Percentiles rank a stretch among this genome's conserved stretches.
These are phyloP conservation scores for Boletus subparvulus DNA, from an alignment of 768 basidiomycete species.

Conservation along the genomic window DNA sequence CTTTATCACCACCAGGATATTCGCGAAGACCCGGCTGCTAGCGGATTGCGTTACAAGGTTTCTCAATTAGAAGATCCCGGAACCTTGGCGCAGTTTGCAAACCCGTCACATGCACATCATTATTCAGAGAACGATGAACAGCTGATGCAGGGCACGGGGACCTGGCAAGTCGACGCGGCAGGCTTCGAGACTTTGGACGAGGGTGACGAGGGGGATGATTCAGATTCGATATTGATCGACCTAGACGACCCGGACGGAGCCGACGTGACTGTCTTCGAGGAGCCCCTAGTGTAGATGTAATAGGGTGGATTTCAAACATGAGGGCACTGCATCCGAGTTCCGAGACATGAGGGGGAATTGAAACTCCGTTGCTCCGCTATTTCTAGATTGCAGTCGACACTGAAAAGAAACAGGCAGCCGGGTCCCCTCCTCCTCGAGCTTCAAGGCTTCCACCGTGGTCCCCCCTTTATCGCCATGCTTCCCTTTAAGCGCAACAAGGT, in stretches of 20 bases:
- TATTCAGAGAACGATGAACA: conserved; percentile 10
- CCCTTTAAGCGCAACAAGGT: conserved; percentile 86
- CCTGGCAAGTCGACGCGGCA: conserved; percentile 4
- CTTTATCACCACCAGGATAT: conserved; percentile 19
- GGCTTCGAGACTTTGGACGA: conserved; percentile 15
- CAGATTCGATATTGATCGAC: conserved; percentile 20
- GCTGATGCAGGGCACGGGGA: conserved; percentile 11
- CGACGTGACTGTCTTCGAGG: conserved; percentile 5
- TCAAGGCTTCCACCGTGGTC: conserved; percentile 23
- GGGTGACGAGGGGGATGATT: conserved; percentile 7
- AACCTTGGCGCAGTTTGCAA: conserved; percentile 1
- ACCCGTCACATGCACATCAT: conserved; percentile 7
- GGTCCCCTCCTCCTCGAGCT: background rate
- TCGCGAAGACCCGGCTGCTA: conserved; percentile 10
- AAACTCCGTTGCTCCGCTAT: conserved; percentile 31
- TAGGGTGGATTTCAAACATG: conserved; percentile 19
- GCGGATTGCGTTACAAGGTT: conserved; percentile 9
- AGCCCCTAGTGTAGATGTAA: conserved; percentile 6
- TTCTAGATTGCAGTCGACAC: conserved; percentile 20
- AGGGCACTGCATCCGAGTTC: conserved; percentile 23
- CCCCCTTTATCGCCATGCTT: conserved; percentile 50
- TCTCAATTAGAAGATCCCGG: conserved; percentile 23
- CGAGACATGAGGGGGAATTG: conserved; percentile 33
- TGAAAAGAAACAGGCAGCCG: conserved; percentile 10
- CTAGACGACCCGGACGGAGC: conserved; percentile 1